Base-by-base conservation (phyloP, 257 asterid genomes). In the Salvia hispanica region DNA sequence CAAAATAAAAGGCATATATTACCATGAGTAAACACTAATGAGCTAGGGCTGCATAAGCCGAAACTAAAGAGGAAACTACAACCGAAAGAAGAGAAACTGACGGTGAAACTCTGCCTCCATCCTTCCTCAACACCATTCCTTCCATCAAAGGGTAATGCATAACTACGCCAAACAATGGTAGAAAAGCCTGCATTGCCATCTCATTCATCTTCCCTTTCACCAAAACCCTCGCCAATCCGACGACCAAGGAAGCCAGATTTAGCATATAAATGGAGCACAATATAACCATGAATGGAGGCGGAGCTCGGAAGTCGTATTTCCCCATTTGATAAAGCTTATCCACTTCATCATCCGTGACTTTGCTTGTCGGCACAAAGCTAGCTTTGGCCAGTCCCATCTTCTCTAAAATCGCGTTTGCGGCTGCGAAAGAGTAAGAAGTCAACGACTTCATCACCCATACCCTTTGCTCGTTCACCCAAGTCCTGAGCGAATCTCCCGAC, bases 91-190 rank as follows among this genome's bases (percentile, higher is more conserved):
- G 54, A 18, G 77, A 44, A 7, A 79, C 70, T 4, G 44, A 71
- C 1, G 43, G 37, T 2, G 91, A 72, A 63, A 88, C 64, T 0
- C 90, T 46, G 0, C 88, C 92, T 6, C 71, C 76, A 37, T 81
- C 92, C 76, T 63, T 81, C 81, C 95, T 80, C 59, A 84, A 54
- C 45, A 84, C 47, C 90, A 89, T 86, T 37, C 96, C 96, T 80
- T 86, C 90, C 18, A 86, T 47, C 36, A 86, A 71, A 16, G 87
- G 91, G 52, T 69, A 83, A 46, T 83, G 77, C 81, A 84, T 57
- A 31, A 73, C 5, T 48, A 80, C 2, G 9, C 82, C 80, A 31
- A 76, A 86, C 3, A 81, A 31, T 14, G 94, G 68, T 28, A 89
- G 16, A 4, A 70, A 71, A 7, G 63, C 66, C 72, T 86, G 87